Percentiles rank a stretch among this genome's conserved stretches.
phyloP scores from a whole-genome alignment of 1,284 basidiomycete genomes.

The Ustilago nuda region DNA sequence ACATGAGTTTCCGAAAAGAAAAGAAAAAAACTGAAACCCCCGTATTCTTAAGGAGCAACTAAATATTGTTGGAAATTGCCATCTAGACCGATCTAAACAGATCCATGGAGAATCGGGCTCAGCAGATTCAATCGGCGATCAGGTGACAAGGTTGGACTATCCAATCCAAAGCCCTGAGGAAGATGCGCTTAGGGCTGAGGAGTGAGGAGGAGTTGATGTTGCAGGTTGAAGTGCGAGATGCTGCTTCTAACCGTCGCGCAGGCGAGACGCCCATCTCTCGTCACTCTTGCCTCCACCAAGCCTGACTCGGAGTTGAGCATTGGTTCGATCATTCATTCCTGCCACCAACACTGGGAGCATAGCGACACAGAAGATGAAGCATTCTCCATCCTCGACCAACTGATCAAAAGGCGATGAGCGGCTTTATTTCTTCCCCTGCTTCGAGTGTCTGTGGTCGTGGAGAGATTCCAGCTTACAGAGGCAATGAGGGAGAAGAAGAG shows the following conservation, averaged over 20 bases:
- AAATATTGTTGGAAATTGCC: no score
- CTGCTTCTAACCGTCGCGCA: slow-evolving; percentile 8
- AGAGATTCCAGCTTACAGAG: neutral
- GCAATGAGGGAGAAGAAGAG: neutral
- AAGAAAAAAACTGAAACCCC: no score
- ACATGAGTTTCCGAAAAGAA: no score
- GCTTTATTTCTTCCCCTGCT: slow-evolving; percentile 49
- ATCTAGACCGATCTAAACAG: no score
- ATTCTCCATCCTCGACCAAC: neutral
- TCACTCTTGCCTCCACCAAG: neutral
- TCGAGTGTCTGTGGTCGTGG: slow-evolving; percentile 26
- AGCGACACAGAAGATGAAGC: neutral
- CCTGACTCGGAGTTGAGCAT: no score
- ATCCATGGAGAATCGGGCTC: no score
- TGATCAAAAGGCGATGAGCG: slow-evolving; percentile 10
- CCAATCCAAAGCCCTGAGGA: slow-evolving; percentile 46
- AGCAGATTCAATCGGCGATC: no score
- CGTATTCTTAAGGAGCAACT: neutral
- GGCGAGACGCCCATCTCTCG: neutral
- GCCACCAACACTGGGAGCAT: neutral
- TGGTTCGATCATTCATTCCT: no score
- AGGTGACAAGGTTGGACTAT: slow-evolving; percentile 55
- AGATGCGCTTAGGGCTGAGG: slow-evolving; percentile 45
- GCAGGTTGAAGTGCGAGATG: slow-evolving; percentile 46
- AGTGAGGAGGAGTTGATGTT: slow-evolving; percentile 43